Percentiles rank a stretch among this genome's conserved stretches.
phyloP scores from a whole-genome alignment of 2,329 filamentous ascomycete species.

The Daldinia eschscholtzii region DNA sequence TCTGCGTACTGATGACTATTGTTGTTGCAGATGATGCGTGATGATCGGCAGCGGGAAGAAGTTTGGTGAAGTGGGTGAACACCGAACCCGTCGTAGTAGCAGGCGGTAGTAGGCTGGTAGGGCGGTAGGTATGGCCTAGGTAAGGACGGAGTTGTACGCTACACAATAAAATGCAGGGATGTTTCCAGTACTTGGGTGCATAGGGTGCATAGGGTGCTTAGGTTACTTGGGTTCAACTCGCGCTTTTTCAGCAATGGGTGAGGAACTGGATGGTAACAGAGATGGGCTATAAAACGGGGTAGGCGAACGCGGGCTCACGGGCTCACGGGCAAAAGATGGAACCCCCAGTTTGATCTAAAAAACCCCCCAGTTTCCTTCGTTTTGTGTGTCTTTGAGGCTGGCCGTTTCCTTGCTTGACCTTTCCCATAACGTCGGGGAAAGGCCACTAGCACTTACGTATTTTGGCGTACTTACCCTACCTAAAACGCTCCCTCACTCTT shows the following conservation, averaged over 20 bases:
- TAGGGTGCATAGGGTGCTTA: slow-evolving; percentile 27
- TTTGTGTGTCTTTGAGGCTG: slow-evolving; percentile 1
- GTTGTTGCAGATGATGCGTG: slow-evolving; percentile 45
- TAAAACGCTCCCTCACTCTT: neutral
- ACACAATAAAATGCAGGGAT: slow-evolving; percentile 37
- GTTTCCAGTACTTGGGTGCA: slow-evolving; percentile 27
- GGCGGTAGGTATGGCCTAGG: neutral
- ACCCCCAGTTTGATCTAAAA: slow-evolving; percentile 25
- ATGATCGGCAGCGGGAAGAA: slow-evolving; percentile 43
- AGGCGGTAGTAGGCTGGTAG: slow-evolving; percentile 2
- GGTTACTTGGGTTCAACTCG: slow-evolving; percentile 5
- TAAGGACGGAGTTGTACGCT: slow-evolving; percentile 1
- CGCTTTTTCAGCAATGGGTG: slow-evolving; percentile 29
- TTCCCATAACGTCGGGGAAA: neutral
- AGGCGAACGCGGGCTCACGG: slow-evolving; percentile 17
- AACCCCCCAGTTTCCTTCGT: slow-evolving; percentile 8
- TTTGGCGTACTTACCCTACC: slow-evolving; percentile 6
- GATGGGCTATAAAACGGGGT: slow-evolving; percentile 28
- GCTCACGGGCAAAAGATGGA: slow-evolving; percentile 34
- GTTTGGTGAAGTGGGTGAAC: slow-evolving; percentile 41
- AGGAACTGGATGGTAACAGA: slow-evolving; percentile 33
- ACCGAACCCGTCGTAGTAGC: slow-evolving; percentile 15
- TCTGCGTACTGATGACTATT: slow-evolving; percentile 37
- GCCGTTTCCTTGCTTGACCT: slow-evolving; percentile 10
- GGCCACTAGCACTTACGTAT: slow-evolving; percentile 1